Conservation (phyloP, 2,329 filamentous ascomycete genomes). For the Sarocladiaceae sp. region DNA sequence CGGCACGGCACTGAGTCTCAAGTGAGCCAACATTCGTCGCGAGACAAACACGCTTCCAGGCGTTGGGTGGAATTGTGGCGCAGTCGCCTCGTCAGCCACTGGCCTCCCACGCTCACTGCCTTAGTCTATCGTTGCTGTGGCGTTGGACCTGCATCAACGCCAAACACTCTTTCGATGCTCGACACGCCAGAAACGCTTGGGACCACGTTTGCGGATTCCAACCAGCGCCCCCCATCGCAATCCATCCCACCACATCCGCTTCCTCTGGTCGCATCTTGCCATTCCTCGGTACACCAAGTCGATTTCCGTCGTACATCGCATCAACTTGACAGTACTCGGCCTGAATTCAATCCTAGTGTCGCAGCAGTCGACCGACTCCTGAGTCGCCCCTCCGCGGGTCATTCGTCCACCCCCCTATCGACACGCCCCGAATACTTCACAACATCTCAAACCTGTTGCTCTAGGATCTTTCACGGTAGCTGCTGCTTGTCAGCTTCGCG, state of each 20-base stretch:
- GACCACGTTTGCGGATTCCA: conserved; percentile 8
- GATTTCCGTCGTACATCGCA: neutral
- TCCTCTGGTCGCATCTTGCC: neutral
- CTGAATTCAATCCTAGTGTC: neutral
- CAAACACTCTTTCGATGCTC: neutral
- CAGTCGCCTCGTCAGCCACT: neutral
- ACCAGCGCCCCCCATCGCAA: neutral
- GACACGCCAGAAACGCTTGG: conserved; percentile 2
- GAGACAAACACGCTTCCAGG: neutral
- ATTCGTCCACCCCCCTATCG: neutral
- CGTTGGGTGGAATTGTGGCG: neutral
- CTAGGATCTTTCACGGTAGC: no score
- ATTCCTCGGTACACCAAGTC: neutral
- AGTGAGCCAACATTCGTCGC: no score
- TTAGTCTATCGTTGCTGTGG: neutral
- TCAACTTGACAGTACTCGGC: neutral
- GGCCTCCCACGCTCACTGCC: neutral
- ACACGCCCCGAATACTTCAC: neutral
- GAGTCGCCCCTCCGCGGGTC: conserved; percentile 2
- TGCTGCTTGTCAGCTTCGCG: no score
- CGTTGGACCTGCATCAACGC: conserved; percentile 2
- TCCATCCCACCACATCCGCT: neutral
- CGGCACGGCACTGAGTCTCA: no score
- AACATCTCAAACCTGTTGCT: no score
- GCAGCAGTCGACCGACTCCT: neutral